Base-by-base conservation (phyloP, 306 rosid species). In the Sicyos edulis region DNA sequence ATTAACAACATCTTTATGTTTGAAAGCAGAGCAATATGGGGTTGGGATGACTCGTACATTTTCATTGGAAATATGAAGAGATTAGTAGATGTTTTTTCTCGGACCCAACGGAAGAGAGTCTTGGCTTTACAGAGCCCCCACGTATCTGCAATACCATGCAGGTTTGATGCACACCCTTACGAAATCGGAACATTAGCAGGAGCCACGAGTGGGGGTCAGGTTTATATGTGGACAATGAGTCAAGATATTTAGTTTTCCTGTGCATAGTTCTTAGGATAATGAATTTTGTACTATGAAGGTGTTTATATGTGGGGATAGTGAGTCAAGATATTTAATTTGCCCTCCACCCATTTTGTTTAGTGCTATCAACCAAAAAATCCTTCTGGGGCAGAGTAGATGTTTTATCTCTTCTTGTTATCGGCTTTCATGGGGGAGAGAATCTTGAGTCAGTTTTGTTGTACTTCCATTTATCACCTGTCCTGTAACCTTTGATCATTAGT, bases 11-110 rank as follows among this genome's bases (percentile, higher is more conserved):
- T 57, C 63, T 74, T 67, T 47, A 55, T 77, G 64, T 82, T 44
- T 77, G 64, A 76, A 75, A 29, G 76, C 90, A 93, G 99, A 78
- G 97, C 91, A 75, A 88, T 83, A 77, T 93, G 97, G 99, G 99
- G 97, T 4, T 93, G 99, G 99, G 92, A 88, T 52, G 90, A 88
- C 73, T 83, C 87, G 0, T 44, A 83, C 44, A 29, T 91, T 75
- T 91, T 91, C 78, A 54, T 93, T 17, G 99, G 99, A 52, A 93
- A 86, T 71, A 81, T 86, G 96, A 87, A 79, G 54, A 86, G 97
- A 87, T 88, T 89, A 70, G 89, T 88, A 1, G 95, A 93, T 72
- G 84, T 91, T 8, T 73, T 93, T 72, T 87, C 92, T n/a, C 68
- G 85, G 11, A 70, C 77, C 78, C 81, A 72, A 57, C 82, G 64